Percentiles rank a stretch among this genome's conserved stretches.
Conservation (phyloP, 2,329 filamentous ascomycete genomes). For the Plenodomus lindquistii region DNA sequence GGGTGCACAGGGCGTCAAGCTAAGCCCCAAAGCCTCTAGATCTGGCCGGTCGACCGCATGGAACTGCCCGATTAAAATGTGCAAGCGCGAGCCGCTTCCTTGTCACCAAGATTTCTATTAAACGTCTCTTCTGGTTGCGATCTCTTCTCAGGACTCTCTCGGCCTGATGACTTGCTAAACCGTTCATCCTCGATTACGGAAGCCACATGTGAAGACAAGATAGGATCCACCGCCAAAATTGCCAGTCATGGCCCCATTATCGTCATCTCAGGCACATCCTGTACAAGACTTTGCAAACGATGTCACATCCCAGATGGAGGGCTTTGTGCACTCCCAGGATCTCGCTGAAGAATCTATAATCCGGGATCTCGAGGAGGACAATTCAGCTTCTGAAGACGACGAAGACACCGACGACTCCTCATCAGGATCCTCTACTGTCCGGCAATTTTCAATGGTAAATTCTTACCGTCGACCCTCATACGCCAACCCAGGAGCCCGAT, state of each 20-base stretch:
- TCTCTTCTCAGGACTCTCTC: too few species aligned
- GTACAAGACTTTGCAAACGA: slow-evolving; percentile 25
- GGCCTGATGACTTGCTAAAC: background rate
- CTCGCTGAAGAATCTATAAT: slow-evolving; percentile 45
- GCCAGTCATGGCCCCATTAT: slow-evolving; percentile 22
- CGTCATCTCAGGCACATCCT: slow-evolving; percentile 8
- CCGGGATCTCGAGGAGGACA: slow-evolving; percentile 42
- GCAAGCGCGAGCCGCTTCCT: slow-evolving; percentile 7
- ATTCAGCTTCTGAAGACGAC: slow-evolving; percentile 58
- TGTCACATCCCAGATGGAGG: slow-evolving; percentile 36
- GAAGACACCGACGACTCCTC: slow-evolving; percentile 55
- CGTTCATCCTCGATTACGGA: background rate
- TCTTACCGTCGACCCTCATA: slow-evolving; percentile 78
- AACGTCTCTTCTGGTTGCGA: background rate
- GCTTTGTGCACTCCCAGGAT: slow-evolving; percentile 32
- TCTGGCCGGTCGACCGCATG: slow-evolving; percentile 9
- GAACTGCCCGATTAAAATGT: slow-evolving; percentile 20
- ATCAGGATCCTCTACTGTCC: slow-evolving; percentile 51
- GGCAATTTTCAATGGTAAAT: slow-evolving; percentile 57
- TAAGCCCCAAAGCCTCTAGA: slow-evolving; percentile 12
- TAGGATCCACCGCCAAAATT: background rate
- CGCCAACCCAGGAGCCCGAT: slow-evolving; percentile 72
- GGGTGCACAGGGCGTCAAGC: slow-evolving; percentile 20
- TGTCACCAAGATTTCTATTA: background rate
- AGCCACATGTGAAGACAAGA: background rate